Conservation (phyloP, 1,284 basidiomycete genomes). For the Boletus semigastroideus region DNA sequence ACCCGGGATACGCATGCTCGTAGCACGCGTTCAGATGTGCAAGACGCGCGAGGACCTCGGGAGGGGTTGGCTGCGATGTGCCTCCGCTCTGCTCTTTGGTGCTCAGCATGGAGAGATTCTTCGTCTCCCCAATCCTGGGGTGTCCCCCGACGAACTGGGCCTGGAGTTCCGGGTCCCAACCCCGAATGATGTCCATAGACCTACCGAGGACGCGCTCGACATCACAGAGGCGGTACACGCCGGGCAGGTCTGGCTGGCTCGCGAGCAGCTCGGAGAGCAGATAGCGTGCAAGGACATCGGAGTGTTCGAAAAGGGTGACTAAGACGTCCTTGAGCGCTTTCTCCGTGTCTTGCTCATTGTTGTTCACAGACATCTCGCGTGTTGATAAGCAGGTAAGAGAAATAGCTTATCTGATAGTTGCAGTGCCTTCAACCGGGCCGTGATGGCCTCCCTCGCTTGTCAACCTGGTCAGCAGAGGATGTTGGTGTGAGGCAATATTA, state of each 20-base stretch:
- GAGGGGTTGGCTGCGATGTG: conserved; percentile 48
- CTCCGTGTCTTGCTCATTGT: conserved; percentile 31
- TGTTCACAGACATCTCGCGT: conserved; percentile 24
- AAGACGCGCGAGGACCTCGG: conserved; percentile 64
- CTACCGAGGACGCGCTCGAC: conserved; percentile 59
- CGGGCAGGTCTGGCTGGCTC: neutral
- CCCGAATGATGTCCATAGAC: conserved; percentile 50
- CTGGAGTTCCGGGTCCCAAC: conserved; percentile 59
- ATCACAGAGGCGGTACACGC: conserved; percentile 15
- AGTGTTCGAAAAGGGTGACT: conserved; percentile 70
- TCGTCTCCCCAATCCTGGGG: conserved; percentile 84
- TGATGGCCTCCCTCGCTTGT: neutral
- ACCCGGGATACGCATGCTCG: conserved; percentile 67
- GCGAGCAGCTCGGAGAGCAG: conserved; percentile 58
- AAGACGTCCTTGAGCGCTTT: conserved; percentile 36
- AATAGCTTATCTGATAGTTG: conserved; percentile 14
- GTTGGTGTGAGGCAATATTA: conserved; percentile 6
- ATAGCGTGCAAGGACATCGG: conserved; percentile 52
- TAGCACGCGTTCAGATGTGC: conserved; percentile 76
- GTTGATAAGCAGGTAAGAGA: neutral
- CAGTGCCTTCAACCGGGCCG: conserved; percentile 8
- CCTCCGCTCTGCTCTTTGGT: conserved; percentile 70
- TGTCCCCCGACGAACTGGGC: conserved; percentile 79
- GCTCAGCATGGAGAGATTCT: conserved; percentile 70
- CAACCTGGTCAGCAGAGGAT: conserved; percentile 10